phyloP scores from a whole-genome alignment of 257 asterid species.

The Jacaranda copaia region DNA sequence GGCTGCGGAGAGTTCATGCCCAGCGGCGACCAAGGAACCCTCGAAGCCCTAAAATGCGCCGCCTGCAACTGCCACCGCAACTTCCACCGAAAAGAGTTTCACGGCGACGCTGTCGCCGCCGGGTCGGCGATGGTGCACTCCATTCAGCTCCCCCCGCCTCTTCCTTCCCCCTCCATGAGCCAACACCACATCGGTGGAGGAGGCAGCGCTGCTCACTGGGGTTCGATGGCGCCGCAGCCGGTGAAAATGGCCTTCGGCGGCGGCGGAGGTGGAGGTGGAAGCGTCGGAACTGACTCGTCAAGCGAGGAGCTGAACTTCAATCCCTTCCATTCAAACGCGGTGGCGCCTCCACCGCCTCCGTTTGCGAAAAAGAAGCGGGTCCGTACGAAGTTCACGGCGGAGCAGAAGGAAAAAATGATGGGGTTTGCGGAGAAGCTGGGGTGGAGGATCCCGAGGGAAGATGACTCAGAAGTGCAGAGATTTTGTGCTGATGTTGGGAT shows the following conservation, averaged over 20 bases:
- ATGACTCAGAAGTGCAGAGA: constrained; percentile 62
- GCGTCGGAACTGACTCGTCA: constrained; percentile 62
- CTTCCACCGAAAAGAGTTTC: constrained; percentile 62
- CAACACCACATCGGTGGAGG: constrained; percentile 32
- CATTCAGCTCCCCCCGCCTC: constrained; percentile 50
- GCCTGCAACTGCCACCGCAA: constrained; percentile 80
- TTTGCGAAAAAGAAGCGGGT: constrained; percentile 53
- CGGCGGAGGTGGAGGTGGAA: constrained; percentile 47
- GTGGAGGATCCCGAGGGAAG: constrained; percentile 79
- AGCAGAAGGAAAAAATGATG: constrained; percentile 73
- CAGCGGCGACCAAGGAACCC: constrained; percentile 62
- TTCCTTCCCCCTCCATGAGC: constrained; percentile 41
- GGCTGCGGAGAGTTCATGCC: constrained; percentile 90
- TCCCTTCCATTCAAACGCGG: constrained; percentile 42
- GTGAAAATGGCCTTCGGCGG: constrained; percentile 53
- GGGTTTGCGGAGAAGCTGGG: constrained; percentile 68
- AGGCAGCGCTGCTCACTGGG: constrained; percentile 33
- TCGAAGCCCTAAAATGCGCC: constrained; percentile 67
- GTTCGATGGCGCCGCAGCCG: constrained; percentile 56
- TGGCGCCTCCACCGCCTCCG: constrained; percentile 48
- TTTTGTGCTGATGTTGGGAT: constrained; percentile 71
- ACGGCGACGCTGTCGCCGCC: not conserved
- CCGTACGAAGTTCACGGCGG: constrained; percentile 61
- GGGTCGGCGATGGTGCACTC: constrained; percentile 44
- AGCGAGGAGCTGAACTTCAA: constrained; percentile 67